Evolutionary conservation across 2,329 filamentous ascomycete species (phyloP), one percentile per base, ranked within the genome.

Genomic region (Sporothrix schenckii): DNA sequence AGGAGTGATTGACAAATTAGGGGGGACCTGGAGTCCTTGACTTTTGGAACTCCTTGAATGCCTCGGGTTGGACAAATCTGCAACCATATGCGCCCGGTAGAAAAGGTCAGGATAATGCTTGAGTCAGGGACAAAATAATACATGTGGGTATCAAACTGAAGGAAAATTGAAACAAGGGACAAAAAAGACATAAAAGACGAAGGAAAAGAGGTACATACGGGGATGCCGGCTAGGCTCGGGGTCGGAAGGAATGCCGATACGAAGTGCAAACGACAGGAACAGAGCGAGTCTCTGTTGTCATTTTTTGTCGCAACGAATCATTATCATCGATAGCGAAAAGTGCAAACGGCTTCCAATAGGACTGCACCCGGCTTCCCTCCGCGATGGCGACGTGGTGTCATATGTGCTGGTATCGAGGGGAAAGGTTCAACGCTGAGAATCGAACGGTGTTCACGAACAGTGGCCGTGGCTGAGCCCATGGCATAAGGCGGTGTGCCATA

Each of bases 41-140:
- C 34, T 34, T 5, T 34, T 34, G 34, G 30, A n/a, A 9, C 10
- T 30, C 19, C 19, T 27, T 47, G 39, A 27, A 39, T 47, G 39
- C n/a, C 14, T 61, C 39, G 58, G 58, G 58, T 61, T 9, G n/a
- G 39, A 61, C 58, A 61, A 47, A 11, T 39, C 39, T 47, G 58
- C 14, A 24, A n/a, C 9, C 47, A 21, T 14, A 27, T 7, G 21
- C 11, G 11, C 13, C 2, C 7, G 4, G 27, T 61, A 16, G 21
- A 61, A 61, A 19, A 61, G 27, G 58, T 13, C 24, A 54, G 2
- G 21, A 21, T 54, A 24, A 30, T 11, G 52, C 52, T 30, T 13
- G 3, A 6, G 13, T 5, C 13, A 16, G 9, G 52, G 52, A 13
- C 9, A 27, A 24, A 53, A 53, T 27, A 13, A 53, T 53, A 27